Evolutionary conservation across 768 basidiomycete species (phyloP), one percentile per base, ranked within the genome.

Genomic region (Pleurotus eryngii): DNA sequence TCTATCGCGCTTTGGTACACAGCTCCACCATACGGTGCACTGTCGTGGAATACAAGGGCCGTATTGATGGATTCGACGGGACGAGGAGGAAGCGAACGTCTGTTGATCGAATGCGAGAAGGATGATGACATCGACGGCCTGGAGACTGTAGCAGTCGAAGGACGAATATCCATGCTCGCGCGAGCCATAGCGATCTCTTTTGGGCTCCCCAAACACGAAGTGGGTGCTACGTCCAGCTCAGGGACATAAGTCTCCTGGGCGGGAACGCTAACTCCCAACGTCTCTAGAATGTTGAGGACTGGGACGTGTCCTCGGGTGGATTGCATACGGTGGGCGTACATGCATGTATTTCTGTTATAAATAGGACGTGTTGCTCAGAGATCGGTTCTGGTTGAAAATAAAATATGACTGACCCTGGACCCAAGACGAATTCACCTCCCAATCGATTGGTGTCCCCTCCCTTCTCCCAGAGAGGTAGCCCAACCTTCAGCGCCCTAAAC

Each of bases 271-370:
- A 76, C 59, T 9, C 74, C 74, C 14, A 90, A 87, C 3, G 82
- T 82, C 37, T 77, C 72, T 39, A 94, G 80, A 15, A 93, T 83
- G 30, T 82, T 81, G 49, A 75, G 68, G 51, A 96, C 86, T 1
- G 90, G 84, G 0, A 85, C 84, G 62, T 97, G 94, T 3, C 82
- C 83, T 45, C 85, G 81, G 1, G 90, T 77, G 12, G 74, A 84
- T 46, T 81, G 85, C 94, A 97, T 97, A 5, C 93, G 85, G 72
- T 95, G 92, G 0, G 90, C 88, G 66, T 82, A 96, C 5, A 79
- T 72, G 62, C 87, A 90, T 8, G 75, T 78, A 61, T 89, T 68
- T 6, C 90, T 88, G 57, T 30, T 47, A 26, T 20, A 47, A 40
- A n/a, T 7, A 22, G 26, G 18, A 26, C 24, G 24, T 26, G 24